These are phyloP conservation scores for Hygrocybe coccinea DNA, from an alignment of 768 basidiomycete species.

Conservation along the genomic window DNA sequence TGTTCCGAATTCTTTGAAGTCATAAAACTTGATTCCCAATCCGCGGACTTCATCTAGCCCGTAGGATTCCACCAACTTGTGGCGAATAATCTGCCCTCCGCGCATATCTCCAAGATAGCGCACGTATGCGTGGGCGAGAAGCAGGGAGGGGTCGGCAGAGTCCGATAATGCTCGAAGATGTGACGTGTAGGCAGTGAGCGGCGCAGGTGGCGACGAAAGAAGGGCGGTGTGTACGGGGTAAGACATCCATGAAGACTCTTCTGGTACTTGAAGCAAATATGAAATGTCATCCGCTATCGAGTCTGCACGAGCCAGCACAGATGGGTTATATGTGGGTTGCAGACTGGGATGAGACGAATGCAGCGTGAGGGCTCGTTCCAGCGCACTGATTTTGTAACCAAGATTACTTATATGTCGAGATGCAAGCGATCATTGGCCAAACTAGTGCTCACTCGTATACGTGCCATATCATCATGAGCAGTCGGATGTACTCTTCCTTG, in stretches of 20 bases:
- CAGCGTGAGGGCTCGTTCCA: constrained; percentile 53
- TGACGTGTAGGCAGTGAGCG: constrained; percentile 48
- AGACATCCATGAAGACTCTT: constrained; percentile 48
- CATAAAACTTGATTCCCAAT: constrained; percentile 61
- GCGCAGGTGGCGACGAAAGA: constrained; percentile 41
- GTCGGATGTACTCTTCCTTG: constrained; percentile 62
- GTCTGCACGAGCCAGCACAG: constrained; percentile 57
- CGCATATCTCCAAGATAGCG: constrained; percentile 78
- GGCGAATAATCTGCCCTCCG: constrained; percentile 68
- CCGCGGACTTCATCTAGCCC: constrained; percentile 48
- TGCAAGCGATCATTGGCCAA: background rate
- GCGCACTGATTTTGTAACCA: too few species aligned
- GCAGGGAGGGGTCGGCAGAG: constrained; percentile 37
- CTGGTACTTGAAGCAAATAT: constrained; percentile 49
- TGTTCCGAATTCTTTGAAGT: constrained; percentile 54
- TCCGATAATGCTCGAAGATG: constrained; percentile 49
- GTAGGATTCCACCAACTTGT: constrained; percentile 63
- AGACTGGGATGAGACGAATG: constrained; percentile 61
- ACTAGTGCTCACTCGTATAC: constrained; percentile 70
- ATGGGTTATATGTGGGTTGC: constrained; percentile 66
- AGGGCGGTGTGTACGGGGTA: constrained; percentile 52
- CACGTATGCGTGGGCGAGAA: constrained; percentile 79
- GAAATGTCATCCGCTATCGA: constrained; percentile 64
- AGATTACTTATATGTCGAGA: too few species aligned
- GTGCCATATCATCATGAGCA: constrained; percentile 74